Evolutionary conservation across 225 moss, liverwort and hornwort species (phyloP), one percentile per base, ranked within the genome.

Genomic region (Pseudisothecium myosuroides): DNA sequence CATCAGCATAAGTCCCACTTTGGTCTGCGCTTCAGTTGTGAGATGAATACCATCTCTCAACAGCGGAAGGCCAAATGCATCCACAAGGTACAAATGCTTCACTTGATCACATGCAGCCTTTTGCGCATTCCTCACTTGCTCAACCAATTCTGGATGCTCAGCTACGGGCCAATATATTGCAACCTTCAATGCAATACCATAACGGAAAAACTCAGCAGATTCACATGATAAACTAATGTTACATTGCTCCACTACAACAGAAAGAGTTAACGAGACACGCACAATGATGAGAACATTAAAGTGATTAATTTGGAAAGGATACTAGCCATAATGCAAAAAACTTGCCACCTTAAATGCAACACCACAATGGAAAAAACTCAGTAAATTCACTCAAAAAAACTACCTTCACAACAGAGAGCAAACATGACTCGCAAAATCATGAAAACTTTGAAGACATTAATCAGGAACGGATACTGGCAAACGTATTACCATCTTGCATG

Each of bases 1-100:
- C 60, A 91, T 82, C 36, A 96, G 80, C 89, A 90, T 91, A 76
- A 89, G 91, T 54, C 96, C 96, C 58, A 95, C 43, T 87, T 87
- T 89, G 71, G 87, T 89, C 86, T 96, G 88, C 36, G 94, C 93
- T 88, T 92, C 91, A 23, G 93, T 96, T 37, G 95, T 94, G 80
- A 96, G 93, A 87, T 95, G 95, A 39, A 96, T 89, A 15, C 89
- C 72, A 86, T 95, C 96, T n/a, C 66, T 81, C 47, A 86, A 37
- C 68, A 94, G 34, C 26, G 94, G 89, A 81, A 95, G 95, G 19
- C 95, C 95, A 84, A 92, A 89, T 28, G 95, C 94, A 88, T 96
- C 96, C 72, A 95, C 95, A 41, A 93, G 65, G 72, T 91, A 91
- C 60, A 96, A 72, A 49, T 90, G 61, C 83, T 92, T 64, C 64